These are phyloP conservation scores for Pyronema domesticum DNA, from an alignment of 495 filamentous ascomycete genomes.

Conservation along the genomic window DNA sequence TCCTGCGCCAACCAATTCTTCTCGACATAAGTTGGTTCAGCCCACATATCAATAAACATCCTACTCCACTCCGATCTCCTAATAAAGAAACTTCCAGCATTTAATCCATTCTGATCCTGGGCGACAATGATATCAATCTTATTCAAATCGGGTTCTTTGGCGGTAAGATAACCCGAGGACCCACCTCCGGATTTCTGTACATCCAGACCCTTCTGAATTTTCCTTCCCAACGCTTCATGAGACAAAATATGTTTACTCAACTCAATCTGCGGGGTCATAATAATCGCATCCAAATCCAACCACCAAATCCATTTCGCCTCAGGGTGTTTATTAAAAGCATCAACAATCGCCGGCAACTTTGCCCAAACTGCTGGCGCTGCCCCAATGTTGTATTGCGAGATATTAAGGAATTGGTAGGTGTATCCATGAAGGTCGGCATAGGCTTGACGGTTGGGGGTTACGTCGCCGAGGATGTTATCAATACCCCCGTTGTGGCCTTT, in stretches of 20 bases:
- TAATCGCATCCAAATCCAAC: conserved; percentile 28
- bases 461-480: conserved; percentile 23
- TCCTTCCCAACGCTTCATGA: conserved; percentile 16
- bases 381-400: conserved; percentile 26
- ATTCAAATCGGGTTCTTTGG: conserved; percentile 10
- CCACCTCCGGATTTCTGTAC: conserved; percentile 1
- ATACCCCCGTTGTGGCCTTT: conserved; percentile 28
- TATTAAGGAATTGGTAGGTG: conserved; percentile 27
- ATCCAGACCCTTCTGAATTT: neutral
- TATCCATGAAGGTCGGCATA: conserved; percentile 28
- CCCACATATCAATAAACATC: conserved; percentile 25
- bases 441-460: conserved; percentile 21
- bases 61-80: conserved; percentile 24
- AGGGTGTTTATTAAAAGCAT: conserved; percentile 25
- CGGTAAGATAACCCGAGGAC: conserved; percentile 1
- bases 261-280: conserved; percentile 24
- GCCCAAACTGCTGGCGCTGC: conserved; percentile 25
- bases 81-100: conserved; percentile 27
- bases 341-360: conserved; percentile 27
- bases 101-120: conserved; percentile 28
- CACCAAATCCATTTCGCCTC: conserved; percentile 29
- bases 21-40: conserved; percentile 23
- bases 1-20: conserved; percentile 24
- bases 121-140: conserved; percentile 26
- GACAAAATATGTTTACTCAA: conserved; percentile 19